Evolutionary conservation across 257 asterid genomes (phyloP).

Genomic region (Solanum stenotomum): DNA sequence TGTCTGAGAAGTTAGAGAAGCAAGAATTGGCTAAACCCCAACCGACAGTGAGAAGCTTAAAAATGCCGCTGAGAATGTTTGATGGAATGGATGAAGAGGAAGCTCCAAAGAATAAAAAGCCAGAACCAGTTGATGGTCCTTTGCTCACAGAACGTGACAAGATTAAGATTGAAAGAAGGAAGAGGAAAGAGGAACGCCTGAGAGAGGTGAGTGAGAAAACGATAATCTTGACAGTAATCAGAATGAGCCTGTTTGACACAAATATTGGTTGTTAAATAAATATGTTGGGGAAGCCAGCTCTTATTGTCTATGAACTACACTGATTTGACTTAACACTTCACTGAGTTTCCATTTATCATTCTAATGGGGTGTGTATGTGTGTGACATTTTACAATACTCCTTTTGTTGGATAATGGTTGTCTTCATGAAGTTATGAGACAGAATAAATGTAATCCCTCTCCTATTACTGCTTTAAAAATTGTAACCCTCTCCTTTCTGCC

Average conservation of each 20-base stretch:
- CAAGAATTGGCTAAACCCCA: constrained; percentile 80
- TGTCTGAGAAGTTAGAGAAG: constrained; percentile 85
- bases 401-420: background rate
- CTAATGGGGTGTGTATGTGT: background rate
- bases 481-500: background rate
- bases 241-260: background rate
- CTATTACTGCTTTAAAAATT: background rate
- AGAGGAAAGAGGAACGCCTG: constrained; percentile 91
- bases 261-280: background rate
- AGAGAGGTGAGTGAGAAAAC: constrained; percentile 58
- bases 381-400: background rate
- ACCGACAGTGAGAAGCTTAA: constrained; percentile 88
- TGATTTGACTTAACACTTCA: background rate
- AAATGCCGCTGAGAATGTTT: constrained; percentile 83
- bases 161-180: constrained; percentile 87
- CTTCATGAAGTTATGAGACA: background rate
- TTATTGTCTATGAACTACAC: background rate
- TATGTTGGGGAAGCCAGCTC: background rate
- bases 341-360: background rate
- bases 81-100: constrained; percentile 95
- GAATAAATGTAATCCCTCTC: background rate
- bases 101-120: constrained; percentile 79
- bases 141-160: constrained; percentile 92
- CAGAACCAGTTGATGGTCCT: constrained; percentile 97
- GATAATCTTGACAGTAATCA: background rate